Conservation (phyloP, 2,329 filamentous ascomycete species). For the Colletotrichum magnum region DNA sequence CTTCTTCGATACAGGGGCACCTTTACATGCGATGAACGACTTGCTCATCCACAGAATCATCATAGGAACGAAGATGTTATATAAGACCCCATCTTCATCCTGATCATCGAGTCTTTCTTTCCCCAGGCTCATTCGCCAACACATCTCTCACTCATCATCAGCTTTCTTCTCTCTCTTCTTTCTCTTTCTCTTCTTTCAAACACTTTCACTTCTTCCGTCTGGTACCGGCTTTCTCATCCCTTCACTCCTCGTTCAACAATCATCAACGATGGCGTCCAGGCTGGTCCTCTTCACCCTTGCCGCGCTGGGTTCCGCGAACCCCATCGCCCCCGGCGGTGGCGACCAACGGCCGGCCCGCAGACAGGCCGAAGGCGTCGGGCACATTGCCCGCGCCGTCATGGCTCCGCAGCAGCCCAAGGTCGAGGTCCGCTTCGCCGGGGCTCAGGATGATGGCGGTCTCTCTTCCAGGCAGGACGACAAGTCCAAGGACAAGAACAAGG, state of each 20-base stretch:
- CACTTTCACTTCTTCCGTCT: slow-evolving; percentile 4
- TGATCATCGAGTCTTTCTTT: slow-evolving; percentile 2
- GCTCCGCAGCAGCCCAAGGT: slow-evolving; percentile 25
- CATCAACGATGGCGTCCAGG: slow-evolving; percentile 29
- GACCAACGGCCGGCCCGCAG: slow-evolving; percentile 27
- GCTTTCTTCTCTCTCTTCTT: no score
- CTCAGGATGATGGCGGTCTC: slow-evolving; percentile 9
- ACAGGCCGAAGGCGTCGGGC: slow-evolving; percentile 9
- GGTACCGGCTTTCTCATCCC: neutral
- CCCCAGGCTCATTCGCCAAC: slow-evolving; percentile 25
- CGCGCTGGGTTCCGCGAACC: slow-evolving; percentile 37
- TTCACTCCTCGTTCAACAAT: neutral
- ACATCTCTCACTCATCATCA: slow-evolving; percentile 19
- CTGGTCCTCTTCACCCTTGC: slow-evolving; percentile 37
- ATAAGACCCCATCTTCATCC: slow-evolving; percentile 17
- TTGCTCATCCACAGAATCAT: neutral
- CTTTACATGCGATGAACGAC: slow-evolving; percentile 14
- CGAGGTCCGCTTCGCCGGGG: slow-evolving; percentile 13
- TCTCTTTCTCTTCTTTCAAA: neutral
- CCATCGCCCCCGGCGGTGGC: slow-evolving; percentile 20
- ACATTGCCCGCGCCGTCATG: slow-evolving; percentile 29
- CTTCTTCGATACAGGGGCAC: neutral
- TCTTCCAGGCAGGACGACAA: slow-evolving; percentile 14
- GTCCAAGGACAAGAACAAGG: slow-evolving; percentile 21
- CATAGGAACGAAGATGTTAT: neutral